Evolutionary conservation across 495 filamentous ascomycete genomes (phyloP).

Genomic region (Penicillium angulare): DNA sequence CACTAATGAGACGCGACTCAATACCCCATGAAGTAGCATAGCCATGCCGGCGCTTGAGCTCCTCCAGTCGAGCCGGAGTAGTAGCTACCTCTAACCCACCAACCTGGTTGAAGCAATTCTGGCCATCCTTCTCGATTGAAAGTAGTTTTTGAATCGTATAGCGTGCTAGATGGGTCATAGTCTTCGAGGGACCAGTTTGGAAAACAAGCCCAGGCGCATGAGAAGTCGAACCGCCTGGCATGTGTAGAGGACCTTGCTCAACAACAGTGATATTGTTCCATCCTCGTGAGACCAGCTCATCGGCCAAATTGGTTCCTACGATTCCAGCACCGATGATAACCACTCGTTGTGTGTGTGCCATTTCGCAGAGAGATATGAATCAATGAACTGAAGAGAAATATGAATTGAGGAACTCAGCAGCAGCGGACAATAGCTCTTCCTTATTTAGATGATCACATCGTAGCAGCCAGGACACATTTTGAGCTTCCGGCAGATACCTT

Average conservation of each 20-base stretch:
- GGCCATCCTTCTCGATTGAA: conserved; percentile 38
- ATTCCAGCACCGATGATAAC: conserved; percentile 56
- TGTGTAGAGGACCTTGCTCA: conserved; percentile 49
- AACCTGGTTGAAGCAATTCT: conserved; percentile 49
- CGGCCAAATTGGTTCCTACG: conserved; percentile 51
- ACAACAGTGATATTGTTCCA: conserved; percentile 53
- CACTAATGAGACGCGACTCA: conserved; percentile 38
- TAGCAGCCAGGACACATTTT: not conserved
- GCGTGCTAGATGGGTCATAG: conserved; percentile 46
- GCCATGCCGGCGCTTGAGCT: conserved; percentile 52
- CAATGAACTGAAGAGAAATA: conserved; percentile 3
- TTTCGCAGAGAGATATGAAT: conserved; percentile 6
- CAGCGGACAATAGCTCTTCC: conserved; percentile 1
- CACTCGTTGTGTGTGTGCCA: conserved; percentile 31
- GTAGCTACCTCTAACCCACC: conserved; percentile 52
- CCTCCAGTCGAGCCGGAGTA: conserved; percentile 45
- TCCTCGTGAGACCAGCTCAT: conserved; percentile 50
- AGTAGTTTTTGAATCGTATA: conserved; percentile 51
- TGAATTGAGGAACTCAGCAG: conserved; percentile 5
- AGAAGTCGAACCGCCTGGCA: conserved; percentile 54
- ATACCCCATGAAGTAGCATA: conserved; percentile 50
- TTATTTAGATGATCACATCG: conserved; percentile 3
- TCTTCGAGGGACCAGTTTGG: conserved; percentile 49
- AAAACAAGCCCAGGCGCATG: conserved; percentile 54
- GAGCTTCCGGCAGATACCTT: conserved; percentile 13